A percentile compares a stretch with the other conserved stretches of the same genome.
Conservation (phyloP, 176 grass and related monocot genomes). For the Oryza longistaminata region DNA sequence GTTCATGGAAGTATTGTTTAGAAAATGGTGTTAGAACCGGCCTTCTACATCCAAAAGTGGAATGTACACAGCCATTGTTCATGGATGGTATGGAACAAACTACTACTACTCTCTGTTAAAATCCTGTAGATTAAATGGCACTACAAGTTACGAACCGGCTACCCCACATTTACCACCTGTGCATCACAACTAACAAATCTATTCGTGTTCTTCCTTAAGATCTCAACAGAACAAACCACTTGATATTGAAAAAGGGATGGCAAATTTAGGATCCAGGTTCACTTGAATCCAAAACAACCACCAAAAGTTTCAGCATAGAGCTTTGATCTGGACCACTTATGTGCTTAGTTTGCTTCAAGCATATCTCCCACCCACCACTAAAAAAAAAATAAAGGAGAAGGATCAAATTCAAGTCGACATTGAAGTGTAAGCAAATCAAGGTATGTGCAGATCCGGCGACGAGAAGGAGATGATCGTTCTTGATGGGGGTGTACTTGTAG, state of each 20-base stretch:
- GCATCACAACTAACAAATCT: not conserved
- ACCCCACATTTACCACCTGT: not conserved
- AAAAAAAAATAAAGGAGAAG: not conserved
- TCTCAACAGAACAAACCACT: not conserved
- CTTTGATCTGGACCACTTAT: constrained; percentile 24
- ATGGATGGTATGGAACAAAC: not conserved
- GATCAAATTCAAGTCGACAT: constrained; percentile 24
- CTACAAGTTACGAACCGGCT: not conserved
- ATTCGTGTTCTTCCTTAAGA: not conserved
- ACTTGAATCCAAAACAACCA: not conserved
- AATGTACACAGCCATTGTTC: not conserved
- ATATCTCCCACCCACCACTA: constrained; percentile 7
- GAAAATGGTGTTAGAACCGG: no score
- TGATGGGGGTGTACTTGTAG: constrained; percentile 91
- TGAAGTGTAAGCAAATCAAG: constrained; percentile 32
- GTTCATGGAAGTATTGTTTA: not conserved
- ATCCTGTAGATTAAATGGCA: constrained; percentile 11
- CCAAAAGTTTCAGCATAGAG: not conserved
- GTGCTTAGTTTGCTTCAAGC: constrained; percentile 9
- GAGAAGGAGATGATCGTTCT: constrained; percentile 75
- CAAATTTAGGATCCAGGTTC: not conserved
- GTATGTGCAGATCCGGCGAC: constrained; percentile 35
- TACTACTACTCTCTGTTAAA: not conserved
- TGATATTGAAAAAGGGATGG: not conserved
- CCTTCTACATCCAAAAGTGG: no score